Conservation (phyloP, 2,329 filamentous ascomycete species). For the Hypocrella siamensis region DNA sequence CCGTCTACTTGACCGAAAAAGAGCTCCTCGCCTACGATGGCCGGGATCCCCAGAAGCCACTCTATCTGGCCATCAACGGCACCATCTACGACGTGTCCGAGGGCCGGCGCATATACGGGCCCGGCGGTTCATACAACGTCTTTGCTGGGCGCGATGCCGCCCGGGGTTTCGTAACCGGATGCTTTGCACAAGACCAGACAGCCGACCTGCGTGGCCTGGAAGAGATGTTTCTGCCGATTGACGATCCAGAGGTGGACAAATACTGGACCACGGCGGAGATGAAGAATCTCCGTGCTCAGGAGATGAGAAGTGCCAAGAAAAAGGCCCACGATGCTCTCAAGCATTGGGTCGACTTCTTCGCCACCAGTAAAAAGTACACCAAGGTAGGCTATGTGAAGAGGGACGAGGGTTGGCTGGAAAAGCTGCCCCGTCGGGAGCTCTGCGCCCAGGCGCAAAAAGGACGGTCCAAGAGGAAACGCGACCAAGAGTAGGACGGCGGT, state of each 20-base stretch:
- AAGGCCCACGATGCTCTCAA: constrained; percentile 52
- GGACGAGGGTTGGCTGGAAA: constrained; percentile 44
- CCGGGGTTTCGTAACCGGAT: constrained; percentile 82
- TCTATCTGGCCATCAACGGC: constrained; percentile 83
- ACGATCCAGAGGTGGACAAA: constrained; percentile 45
- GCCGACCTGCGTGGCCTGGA: constrained; percentile 79
- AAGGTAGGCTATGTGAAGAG: constrained; percentile 61
- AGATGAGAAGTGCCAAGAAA: constrained; percentile 46
- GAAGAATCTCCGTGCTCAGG: constrained; percentile 38
- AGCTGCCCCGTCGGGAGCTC: constrained; percentile 43
- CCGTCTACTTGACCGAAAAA: constrained; percentile 55
- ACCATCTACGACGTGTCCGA: constrained; percentile 73
- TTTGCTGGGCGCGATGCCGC: constrained; percentile 80
- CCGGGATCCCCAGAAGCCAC: constrained; percentile 53
- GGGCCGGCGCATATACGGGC: constrained; percentile 56
- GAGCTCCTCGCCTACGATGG: constrained; percentile 69
- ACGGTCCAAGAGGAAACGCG: constrained; percentile 31
- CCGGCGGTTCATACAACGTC: constrained; percentile 72
- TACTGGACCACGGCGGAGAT: constrained; percentile 40
- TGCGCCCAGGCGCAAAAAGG: constrained; percentile 54
- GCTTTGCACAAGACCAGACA: constrained; percentile 73
- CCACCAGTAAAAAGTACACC: constrained; percentile 63
- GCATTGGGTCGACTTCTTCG: constrained; percentile 78
- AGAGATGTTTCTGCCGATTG: constrained; percentile 59
- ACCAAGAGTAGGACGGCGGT: neutral